phyloP scores from a whole-genome alignment of 805 yeast species.

The Sugiyamaella marilandica region DNA sequence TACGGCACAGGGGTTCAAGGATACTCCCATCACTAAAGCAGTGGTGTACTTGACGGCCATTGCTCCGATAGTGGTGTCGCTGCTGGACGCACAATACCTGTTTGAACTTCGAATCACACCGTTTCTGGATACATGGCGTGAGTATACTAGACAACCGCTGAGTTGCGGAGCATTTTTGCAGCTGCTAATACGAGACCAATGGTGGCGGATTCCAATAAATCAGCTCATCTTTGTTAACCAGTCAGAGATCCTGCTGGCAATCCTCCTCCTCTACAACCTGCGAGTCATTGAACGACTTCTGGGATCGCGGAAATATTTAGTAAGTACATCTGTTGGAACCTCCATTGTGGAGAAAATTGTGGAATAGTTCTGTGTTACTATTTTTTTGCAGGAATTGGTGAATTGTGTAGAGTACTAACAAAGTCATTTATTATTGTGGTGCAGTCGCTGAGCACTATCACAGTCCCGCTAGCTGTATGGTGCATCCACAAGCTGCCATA shows the following conservation, averaged over 20 bases:
- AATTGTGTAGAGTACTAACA: not conserved
- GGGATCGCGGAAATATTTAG: constrained; percentile 35
- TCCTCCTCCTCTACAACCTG: constrained; percentile 36
- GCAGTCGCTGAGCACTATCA: constrained; percentile 17
- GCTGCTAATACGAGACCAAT: constrained; percentile 25
- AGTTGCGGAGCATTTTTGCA: not conserved
- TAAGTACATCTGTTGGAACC: not conserved
- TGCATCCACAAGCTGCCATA: constrained; percentile 17
- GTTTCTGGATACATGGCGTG: constrained; percentile 32
- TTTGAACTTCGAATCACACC: constrained; percentile 33
- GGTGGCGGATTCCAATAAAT: constrained; percentile 34
- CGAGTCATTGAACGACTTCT: constrained; percentile 37
- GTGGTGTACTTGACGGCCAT: constrained; percentile 24
- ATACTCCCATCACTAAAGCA: constrained; percentile 35
- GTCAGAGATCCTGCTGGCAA: constrained; percentile 35
- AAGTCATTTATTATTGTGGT: constrained; percentile 26
- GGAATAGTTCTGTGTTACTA: no score
- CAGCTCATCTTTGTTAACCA: constrained; percentile 31
- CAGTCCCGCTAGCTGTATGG: constrained; percentile 22
- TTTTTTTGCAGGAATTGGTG: not conserved
- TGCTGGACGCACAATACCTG: constrained; percentile 36
- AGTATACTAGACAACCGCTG: constrained; percentile 10
- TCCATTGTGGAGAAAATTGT: no score
- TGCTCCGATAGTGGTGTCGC: constrained; percentile 34
- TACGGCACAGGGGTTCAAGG: constrained; percentile 36